A percentile compares a stretch with the other conserved stretches of the same genome.
phyloP scores from a whole-genome alignment of 345 rosid species.

The Boechera stricta region DNA sequence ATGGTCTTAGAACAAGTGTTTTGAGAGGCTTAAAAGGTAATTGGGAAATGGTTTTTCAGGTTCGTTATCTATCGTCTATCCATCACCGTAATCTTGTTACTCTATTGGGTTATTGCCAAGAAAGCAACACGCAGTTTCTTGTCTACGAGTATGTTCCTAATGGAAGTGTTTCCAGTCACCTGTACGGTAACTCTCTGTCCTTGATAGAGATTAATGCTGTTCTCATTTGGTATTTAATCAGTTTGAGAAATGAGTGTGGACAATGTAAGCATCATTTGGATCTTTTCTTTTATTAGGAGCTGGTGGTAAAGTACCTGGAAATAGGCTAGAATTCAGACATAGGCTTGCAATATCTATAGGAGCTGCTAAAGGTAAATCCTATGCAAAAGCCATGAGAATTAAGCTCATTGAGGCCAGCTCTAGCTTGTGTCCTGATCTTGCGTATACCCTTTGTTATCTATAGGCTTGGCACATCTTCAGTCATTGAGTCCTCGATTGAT shows the following conservation, averaged over 20 bases:
- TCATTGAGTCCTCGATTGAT: conserved; percentile 76
- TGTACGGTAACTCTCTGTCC: conserved; percentile 93
- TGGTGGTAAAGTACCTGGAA: conserved; percentile 64
- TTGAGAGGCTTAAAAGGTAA: background rate
- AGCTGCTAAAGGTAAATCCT: conserved; percentile 97
- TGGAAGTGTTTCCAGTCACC: conserved; percentile 97
- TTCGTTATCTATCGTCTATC: conserved; percentile 80
- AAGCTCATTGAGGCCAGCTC: background rate
- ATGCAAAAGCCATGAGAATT: conserved; percentile 83
- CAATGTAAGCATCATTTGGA: conserved; percentile 19
- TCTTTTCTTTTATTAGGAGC: conserved; percentile 49
- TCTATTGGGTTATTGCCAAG: conserved; percentile 93
- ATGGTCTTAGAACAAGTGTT: conserved; percentile 20
- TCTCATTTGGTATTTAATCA: conserved; percentile 29
- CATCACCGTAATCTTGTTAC: conserved; percentile 86
- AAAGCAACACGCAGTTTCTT: conserved; percentile 76
- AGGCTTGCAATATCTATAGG: conserved; percentile 87
- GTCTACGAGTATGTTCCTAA: conserved; percentile 88
- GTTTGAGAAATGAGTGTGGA: conserved; percentile 22
- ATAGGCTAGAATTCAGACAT: conserved; percentile 91
- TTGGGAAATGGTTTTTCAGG: conserved; percentile 50
- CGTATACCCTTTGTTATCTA: conserved; percentile 31
- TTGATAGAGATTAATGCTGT: conserved; percentile 20
- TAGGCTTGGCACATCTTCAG: conserved; percentile 96
- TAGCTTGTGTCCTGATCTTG: conserved; percentile 39